Percentiles rank a stretch among this genome's conserved stretches.
Conservation (phyloP, 768 basidiomycete genomes). For the Polyporus arcularius region DNA sequence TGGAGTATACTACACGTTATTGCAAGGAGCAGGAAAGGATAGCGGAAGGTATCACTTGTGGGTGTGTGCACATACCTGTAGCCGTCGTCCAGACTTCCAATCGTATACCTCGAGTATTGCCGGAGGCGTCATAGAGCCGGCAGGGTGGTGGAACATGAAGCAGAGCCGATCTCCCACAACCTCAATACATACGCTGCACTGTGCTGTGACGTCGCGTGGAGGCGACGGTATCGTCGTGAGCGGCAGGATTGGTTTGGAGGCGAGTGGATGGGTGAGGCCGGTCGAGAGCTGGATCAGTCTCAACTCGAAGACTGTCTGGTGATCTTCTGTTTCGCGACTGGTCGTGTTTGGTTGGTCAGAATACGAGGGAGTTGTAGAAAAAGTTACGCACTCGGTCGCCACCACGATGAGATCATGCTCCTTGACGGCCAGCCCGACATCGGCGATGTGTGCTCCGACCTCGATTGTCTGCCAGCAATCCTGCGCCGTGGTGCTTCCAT, state of each 20-base stretch:
- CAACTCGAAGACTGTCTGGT: conserved; percentile 12
- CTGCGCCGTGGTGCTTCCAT: neutral
- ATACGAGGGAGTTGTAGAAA: neutral
- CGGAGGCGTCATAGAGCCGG: conserved; percentile 2
- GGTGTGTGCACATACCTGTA: conserved; percentile 9
- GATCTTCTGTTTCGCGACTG: conserved; percentile 16
- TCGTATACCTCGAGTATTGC: conserved; percentile 23
- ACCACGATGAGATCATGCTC: conserved; percentile 29
- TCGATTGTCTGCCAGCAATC: conserved; percentile 18
- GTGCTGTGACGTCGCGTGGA: conserved; percentile 1
- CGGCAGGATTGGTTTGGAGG: conserved; percentile 14
- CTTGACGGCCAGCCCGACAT: conserved; percentile 24
- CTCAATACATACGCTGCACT: conserved; percentile 24
- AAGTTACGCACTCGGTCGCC: conserved; percentile 21
- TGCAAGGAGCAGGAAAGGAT: too few relatives aligned
- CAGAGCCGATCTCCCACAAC: conserved; percentile 26
- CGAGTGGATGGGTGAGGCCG: conserved; percentile 23
- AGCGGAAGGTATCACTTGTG: too few relatives aligned
- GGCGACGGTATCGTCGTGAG: conserved; percentile 6
- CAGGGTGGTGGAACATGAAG: conserved; percentile 21
- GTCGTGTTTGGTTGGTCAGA: neutral
- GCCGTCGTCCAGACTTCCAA: conserved; percentile 31
- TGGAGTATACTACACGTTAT: too few relatives aligned
- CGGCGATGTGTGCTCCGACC: conserved; percentile 22
- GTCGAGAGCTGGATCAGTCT: conserved; percentile 25